Evolutionary conservation across 116 monocot genomes (phyloP), one percentile per base, ranked within the genome.

Genomic region (Dioscorea cayenensis): DNA sequence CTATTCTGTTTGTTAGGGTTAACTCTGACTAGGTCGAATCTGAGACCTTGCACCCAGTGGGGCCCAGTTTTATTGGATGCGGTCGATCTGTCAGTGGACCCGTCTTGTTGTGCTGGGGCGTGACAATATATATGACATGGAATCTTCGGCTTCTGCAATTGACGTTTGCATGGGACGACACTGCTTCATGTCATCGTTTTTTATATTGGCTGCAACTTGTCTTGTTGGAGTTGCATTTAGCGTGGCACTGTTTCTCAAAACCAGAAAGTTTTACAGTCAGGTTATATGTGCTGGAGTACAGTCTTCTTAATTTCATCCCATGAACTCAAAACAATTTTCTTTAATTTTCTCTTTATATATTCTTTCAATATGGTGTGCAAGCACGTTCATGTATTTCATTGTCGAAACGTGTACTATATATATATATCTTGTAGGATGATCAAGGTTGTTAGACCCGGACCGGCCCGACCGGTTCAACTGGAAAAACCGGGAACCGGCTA

Each of bases 181-280:
- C 51, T 94, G 94, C 74, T 94, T 94, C 80, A 77, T 77, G 74
- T 23, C 84, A 5, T 85, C 90, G 0, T 94, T 90, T 64, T 28
- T 90, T 12, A 81, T 94, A 36, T 90, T 94, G 90, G 85, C 84
- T 0, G 35, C 28, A 38, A 82, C 71, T 49, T 69, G 70, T 22
- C n/a, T 86, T 5, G 8, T 88, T 19, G 94, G 94, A 7, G 71
- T 62, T 28, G 71, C 25, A 67, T 62, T 74, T 66, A 74, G 85
- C 0, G 69, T 80, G 35, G 52, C 13, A 18, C 72, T 90, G 68
- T 88, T 84, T 29, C 68, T 78, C 61, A 77, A 86, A 32, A 84
- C 84, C 1, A 77, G 85, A 35, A 82, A 35, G 63, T 88, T 88
- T 27, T 90, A 94, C 65, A 58, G 74, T 63, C 72, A 77, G 66